A percentile compares a stretch with the other conserved stretches of the same genome.
Evolutionary conservation across 352 stramenopile species (phyloP).

Genomic region (Globisporangium canariense): DNA sequence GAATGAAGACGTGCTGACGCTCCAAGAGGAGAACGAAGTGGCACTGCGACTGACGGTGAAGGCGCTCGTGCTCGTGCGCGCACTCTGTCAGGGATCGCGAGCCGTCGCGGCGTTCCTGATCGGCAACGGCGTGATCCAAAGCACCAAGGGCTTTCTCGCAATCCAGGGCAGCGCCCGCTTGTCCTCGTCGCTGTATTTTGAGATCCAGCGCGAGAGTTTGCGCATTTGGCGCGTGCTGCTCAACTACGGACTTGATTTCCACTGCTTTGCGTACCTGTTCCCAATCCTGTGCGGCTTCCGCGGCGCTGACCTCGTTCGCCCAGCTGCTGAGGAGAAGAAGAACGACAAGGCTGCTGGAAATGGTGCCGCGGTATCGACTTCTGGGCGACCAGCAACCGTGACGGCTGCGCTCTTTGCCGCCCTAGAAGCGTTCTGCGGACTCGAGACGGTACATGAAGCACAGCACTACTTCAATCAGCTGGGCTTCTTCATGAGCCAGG

Average conservation of each 20-base stretch:
- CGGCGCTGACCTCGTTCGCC: conserved; percentile 16
- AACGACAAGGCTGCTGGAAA: neutral
- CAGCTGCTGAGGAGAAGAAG: neutral
- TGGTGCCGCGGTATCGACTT: neutral
- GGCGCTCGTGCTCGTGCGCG: conserved; percentile 38
- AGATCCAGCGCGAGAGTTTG: conserved; percentile 52
- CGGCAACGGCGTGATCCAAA: conserved; percentile 44
- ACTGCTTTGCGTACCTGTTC: conserved; percentile 69
- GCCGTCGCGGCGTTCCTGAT: conserved; percentile 36
- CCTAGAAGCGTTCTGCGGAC: conserved; percentile 44
- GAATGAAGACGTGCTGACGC: conserved; percentile 41
- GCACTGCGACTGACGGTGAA: conserved; percentile 40
- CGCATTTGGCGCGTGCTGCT: conserved; percentile 64
- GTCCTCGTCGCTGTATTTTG: conserved; percentile 19
- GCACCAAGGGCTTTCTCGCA: conserved; percentile 55
- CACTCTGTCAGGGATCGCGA: conserved; percentile 47
- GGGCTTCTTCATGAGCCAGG: conserved; percentile 42
- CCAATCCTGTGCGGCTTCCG: conserved; percentile 44
- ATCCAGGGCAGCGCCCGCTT: conserved; percentile 20
- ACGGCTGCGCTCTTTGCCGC: conserved; percentile 42
- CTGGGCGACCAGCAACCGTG: neutral
- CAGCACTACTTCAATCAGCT: conserved; percentile 67
- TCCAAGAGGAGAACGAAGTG: conserved; percentile 22
- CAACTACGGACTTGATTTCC: conserved; percentile 61
- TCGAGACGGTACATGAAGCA: conserved; percentile 42